Conservation (phyloP, 495 filamentous ascomycete species). For the Polyplosphaeria fusca region DNA sequence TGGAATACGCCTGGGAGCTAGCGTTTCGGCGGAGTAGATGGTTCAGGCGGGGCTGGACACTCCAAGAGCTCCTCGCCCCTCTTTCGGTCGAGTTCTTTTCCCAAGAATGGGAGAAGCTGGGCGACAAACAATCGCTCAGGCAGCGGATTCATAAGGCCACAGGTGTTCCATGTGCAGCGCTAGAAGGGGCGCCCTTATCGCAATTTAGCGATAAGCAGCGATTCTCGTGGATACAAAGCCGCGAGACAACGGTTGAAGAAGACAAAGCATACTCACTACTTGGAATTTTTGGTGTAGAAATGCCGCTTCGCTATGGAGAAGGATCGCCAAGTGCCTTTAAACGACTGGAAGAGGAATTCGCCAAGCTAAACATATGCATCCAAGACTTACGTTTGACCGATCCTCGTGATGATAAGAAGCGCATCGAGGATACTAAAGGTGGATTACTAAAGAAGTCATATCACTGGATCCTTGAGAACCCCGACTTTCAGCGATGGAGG, state of each 20-base stretch:
- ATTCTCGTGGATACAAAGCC: no score
- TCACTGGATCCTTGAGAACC: not conserved
- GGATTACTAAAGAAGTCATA: no score
- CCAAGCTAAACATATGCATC: not conserved
- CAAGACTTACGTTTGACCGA: not conserved
- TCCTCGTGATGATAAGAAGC: no score
- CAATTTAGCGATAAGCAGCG: constrained; percentile 15
- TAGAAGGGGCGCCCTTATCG: constrained; percentile 12
- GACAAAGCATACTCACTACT: no score
- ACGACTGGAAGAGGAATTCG: not conserved
- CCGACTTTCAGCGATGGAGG: no score
- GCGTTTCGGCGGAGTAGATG: not conserved
- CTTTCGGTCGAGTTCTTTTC: constrained; percentile 2
- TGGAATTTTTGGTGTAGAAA: no score
- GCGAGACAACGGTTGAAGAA: no score
- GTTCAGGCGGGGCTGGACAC: constrained; percentile 5
- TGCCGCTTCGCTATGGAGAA: constrained; percentile 1
- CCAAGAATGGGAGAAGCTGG: not conserved
- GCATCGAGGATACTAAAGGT: no score
- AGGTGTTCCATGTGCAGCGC: not conserved
- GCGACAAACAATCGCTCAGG: constrained; percentile 5
- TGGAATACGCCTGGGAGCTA: not conserved
- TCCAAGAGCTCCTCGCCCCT: constrained; percentile 5
- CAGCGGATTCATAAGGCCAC: constrained; percentile 4
- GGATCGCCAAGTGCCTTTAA: constrained; percentile 1